These are phyloP conservation scores for Pseudevernia furfuracea DNA, from an alignment of 495 filamentous ascomycete genomes.

Conservation along the genomic window DNA sequence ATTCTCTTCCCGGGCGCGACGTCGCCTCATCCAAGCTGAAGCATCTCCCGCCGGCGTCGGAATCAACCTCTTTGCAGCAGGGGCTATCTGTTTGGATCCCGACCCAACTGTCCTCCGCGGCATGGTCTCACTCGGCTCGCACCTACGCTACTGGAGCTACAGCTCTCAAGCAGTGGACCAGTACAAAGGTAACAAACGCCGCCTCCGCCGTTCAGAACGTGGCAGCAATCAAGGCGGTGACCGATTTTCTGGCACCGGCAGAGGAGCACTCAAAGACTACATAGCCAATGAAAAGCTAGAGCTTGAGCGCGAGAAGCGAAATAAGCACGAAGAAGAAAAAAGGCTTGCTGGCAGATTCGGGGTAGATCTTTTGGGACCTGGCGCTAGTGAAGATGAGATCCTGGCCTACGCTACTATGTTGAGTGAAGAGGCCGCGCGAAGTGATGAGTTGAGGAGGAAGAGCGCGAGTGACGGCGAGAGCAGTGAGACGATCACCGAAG, in stretches of 20 bases:
- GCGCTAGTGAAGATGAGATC: constrained; percentile 77
- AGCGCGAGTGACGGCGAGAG: constrained; percentile 46
- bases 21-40: constrained; percentile 64
- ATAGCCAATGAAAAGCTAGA: constrained; percentile 78
- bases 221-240: constrained; percentile 49
- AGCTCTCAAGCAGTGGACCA: constrained; percentile 63
- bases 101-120: constrained; percentile 88
- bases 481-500: constrained; percentile 40
- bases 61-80: constrained; percentile 73
- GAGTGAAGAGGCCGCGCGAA: constrained; percentile 66
- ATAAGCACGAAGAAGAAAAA: constrained; percentile 52
- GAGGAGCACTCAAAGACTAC: constrained; percentile 62
- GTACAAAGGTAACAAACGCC: constrained; percentile 56
- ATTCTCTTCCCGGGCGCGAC: constrained; percentile 72
- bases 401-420: constrained; percentile 82
- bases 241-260: constrained; percentile 51
- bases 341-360: constrained; percentile 72
- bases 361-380: constrained; percentile 62
- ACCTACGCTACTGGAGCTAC: constrained; percentile 89
- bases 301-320: constrained; percentile 64
- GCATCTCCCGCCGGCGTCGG: constrained; percentile 56
- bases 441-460: constrained; percentile 51
- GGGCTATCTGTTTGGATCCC: constrained; percentile 79
- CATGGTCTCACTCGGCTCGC: constrained; percentile 77
- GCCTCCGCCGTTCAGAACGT: constrained; percentile 51